A percentile compares a stretch with the other conserved stretches of the same genome.
Conservation (phyloP, 2,329 filamentous ascomycete species). For the Beauveria varroae region DNA sequence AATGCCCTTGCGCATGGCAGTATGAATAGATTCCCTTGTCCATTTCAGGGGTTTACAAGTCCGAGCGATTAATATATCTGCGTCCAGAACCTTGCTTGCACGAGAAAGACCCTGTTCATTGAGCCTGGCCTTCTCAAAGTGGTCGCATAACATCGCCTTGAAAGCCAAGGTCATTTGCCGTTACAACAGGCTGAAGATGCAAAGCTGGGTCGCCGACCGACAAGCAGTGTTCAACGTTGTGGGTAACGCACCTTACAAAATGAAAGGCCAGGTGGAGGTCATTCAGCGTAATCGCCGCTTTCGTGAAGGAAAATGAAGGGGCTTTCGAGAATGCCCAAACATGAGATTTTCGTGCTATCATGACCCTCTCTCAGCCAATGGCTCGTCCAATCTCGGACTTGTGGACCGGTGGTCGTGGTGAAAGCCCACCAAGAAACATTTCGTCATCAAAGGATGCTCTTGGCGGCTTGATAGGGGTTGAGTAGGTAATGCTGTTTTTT, state of each 20-base stretch:
- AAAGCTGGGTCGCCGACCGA: neutral
- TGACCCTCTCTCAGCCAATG: constrained; percentile 36
- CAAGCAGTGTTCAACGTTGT: neutral
- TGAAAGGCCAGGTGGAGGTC: neutral
- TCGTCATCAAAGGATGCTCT: constrained; percentile 41
- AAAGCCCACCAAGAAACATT: constrained; percentile 35
- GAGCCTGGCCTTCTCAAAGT: neutral
- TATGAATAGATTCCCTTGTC: neutral
- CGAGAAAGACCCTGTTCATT: neutral
- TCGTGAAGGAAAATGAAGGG: neutral
- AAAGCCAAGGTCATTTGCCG: neutral
- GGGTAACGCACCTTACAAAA: neutral
- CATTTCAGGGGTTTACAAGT: neutral
- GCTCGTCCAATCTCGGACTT: constrained; percentile 45
- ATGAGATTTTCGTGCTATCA: neutral
- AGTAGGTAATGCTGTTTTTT: constrained; percentile 24
- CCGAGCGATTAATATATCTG: constrained; percentile 1
- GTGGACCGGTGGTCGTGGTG: constrained; percentile 40
- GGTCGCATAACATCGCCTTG: neutral
- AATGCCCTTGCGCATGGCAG: neutral
- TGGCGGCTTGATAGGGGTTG: constrained; percentile 35
- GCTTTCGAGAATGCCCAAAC: neutral
- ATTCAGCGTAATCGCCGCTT: neutral
- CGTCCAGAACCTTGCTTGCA: neutral
- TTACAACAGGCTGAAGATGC: neutral